Base-by-base conservation (phyloP, 2,329 filamentous ascomycete genomes). In the Ascochyta fabae region DNA sequence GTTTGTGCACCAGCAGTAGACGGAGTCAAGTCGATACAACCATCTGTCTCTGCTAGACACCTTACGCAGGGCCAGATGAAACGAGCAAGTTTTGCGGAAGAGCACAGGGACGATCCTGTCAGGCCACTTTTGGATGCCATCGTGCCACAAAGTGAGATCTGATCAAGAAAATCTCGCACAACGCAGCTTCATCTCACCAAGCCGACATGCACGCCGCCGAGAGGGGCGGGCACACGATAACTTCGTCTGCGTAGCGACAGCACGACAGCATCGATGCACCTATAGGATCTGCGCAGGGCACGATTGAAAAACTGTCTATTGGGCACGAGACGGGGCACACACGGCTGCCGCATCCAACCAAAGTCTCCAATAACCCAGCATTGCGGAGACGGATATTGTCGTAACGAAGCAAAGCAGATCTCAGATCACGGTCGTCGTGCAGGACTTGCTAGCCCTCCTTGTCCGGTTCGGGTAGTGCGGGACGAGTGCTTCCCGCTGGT, bases 361-460 rank as follows among this genome's bases (percentile, higher is more conserved):
- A n/a, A 35, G 45, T 49, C 41, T 33, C 16, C 41, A 36, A 55
- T 49, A 46, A 40, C 19, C 52, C 46, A 22, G 7, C 10, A 6
- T 0, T 6, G 12, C 26, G 46, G 52, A 55, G 52, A 55, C 46
- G 53, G 42, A 36, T 46, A 50, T 55, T 55, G 41, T 38, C 24
- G 53, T 47, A 50, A 50, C 53, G 15, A 50, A 15, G 41, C 27
- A 16, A n/a, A 39, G 41, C 23, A 29, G 47, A 55, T 50, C 53
- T 50, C 19, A 41, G 40, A 46, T 50, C 46, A 26, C 10, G 3
- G 3, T 31, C 10, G 29, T 31, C 12, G 12, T 31, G 12, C 29
- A 10, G 10, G 3, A 13, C 29, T 13, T 31, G 29, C 29, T 31
- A 13, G 12, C 10, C 29, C 12, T 13, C 12, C 12, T 40, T 19